Conservation (phyloP, 2,329 filamentous ascomycete genomes). For the Diaporthe longicolla region DNA sequence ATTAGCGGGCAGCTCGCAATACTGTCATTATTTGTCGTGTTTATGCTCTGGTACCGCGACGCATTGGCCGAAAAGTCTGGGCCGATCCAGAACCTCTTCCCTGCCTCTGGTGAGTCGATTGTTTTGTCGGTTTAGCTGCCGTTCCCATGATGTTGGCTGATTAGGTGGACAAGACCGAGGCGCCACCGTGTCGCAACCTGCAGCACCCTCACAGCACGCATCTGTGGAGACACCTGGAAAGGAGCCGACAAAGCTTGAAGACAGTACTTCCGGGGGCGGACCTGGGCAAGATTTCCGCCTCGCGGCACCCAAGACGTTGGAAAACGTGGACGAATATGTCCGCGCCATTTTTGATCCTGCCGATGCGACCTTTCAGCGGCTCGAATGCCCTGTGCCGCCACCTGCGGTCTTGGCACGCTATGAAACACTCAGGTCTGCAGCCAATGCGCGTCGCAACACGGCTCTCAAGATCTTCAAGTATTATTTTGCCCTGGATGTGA, state of each 20-base stretch:
- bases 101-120: constrained; percentile 19
- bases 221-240: background rate
- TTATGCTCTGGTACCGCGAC: constrained; percentile 22
- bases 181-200: background rate
- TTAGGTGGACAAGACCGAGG: background rate
- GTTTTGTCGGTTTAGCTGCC: background rate
- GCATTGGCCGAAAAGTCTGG: constrained; percentile 5
- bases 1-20: constrained; percentile 9
- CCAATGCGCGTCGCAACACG: constrained; percentile 14
- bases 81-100: constrained; percentile 6
- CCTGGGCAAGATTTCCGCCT: background rate
- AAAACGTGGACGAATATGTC: constrained; percentile 8
- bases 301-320: background rate
- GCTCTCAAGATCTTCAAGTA: constrained; percentile 48
- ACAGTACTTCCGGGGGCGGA: background rate
- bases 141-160: background rate
- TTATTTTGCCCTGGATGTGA: constrained; percentile 66
- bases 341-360: constrained; percentile 35
- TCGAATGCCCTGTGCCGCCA: constrained; percentile 36
- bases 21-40: constrained; percentile 16
- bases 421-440: constrained; percentile 13
- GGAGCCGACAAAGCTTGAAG: background rate
- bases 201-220: background rate
- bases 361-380: constrained; percentile 34
- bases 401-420: constrained; percentile 34